Conservation (phyloP, 805 yeast genomes). For the Suhomyces xylopsoci region DNA sequence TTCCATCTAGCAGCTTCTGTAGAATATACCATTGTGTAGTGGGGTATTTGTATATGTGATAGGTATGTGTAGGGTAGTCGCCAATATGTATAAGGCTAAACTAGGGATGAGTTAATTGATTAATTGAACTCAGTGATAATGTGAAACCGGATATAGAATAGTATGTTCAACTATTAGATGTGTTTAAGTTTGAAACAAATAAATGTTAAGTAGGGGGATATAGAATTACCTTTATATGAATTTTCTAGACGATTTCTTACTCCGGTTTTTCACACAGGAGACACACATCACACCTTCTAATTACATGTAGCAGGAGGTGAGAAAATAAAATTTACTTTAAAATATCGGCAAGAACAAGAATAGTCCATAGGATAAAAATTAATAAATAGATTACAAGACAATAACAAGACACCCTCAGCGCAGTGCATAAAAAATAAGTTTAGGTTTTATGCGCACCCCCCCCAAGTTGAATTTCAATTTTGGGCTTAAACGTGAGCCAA, state of each 20-base stretch:
- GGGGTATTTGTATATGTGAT: neutral
- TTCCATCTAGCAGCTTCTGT: slow-evolving; percentile 52
- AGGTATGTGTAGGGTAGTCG: neutral
- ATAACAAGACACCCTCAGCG: neutral
- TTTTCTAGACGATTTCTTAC: neutral
- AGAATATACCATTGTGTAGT: slow-evolving; percentile 34
- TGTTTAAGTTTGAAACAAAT: neutral
- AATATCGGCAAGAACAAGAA: neutral
- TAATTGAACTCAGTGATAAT: neutral
- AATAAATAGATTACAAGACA: neutral
- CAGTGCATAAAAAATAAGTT: neutral
- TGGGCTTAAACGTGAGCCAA: neutral
- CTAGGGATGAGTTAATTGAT: neutral
- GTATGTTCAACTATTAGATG: neutral
- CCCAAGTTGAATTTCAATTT: neutral
- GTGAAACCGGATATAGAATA: neutral
- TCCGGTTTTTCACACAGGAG: neutral
- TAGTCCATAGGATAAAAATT: neutral
- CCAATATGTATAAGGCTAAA: neutral
- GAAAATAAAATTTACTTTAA: neutral
- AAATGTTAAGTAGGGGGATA: neutral
- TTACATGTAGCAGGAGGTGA: neutral
- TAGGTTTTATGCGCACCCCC: neutral
- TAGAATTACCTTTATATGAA: neutral
- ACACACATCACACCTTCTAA: neutral